Evolutionary conservation across 176 grass and related monocot species (phyloP).

Genomic region (Aegilops bicornis): DNA sequence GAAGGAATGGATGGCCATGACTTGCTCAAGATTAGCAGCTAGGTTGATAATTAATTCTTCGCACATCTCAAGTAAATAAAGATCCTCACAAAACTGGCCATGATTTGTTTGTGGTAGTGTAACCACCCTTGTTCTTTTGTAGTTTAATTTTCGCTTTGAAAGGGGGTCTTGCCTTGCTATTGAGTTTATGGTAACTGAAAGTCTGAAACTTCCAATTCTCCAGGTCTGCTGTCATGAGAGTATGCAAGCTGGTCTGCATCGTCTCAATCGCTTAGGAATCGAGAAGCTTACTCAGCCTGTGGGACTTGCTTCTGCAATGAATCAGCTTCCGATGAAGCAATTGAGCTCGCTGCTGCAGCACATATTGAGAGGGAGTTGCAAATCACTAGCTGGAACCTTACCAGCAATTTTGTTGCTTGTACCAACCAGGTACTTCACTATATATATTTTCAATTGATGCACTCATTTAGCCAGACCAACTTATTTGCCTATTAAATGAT

Average conservation of each 20-base stretch:
- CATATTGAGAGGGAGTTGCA: conserved; percentile 96
- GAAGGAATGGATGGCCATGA: neutral
- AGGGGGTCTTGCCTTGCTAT: neutral
- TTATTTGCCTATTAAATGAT: neutral
- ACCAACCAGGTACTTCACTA: conserved; percentile 71
- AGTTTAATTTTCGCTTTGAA: conserved; percentile 1
- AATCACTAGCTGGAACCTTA: conserved; percentile 94
- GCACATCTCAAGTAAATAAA: no score
- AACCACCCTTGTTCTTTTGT: conserved; percentile 14
- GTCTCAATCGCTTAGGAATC: conserved; percentile 89
- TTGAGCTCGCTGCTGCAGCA: conserved; percentile 83
- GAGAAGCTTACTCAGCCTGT: conserved; percentile 61
- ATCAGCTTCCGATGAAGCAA: conserved; percentile 94
- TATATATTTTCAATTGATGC: conserved; percentile 33
- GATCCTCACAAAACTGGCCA: no score
- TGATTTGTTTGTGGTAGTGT: neutral
- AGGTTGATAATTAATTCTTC: neutral
- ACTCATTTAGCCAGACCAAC: conserved; percentile 39
- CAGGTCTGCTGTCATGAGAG: conserved; percentile 96
- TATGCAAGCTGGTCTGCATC: conserved; percentile 87
- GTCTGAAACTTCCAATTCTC: neutral
- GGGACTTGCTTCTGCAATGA: conserved; percentile 89
- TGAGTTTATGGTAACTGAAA: conserved; percentile 15
- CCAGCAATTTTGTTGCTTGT: conserved; percentile 92
- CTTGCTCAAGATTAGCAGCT: neutral